These are phyloP conservation scores for Coemansia sp. DNA, from an alignment of 192 early-diverging fungal species.

Conservation along the genomic window DNA sequence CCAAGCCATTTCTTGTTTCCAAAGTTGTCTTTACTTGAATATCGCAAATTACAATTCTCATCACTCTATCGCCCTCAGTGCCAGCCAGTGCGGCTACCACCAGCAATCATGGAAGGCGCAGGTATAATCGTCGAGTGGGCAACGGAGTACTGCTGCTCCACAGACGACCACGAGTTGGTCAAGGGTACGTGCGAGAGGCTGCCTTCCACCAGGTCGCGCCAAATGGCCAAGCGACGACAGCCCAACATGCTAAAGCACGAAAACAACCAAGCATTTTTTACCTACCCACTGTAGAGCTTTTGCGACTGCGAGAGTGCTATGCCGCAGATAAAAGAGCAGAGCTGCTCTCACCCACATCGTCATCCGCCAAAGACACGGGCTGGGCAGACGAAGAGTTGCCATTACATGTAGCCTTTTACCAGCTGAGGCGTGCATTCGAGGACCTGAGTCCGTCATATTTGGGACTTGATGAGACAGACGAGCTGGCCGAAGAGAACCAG, in stretches of 20 bases:
- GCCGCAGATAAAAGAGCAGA: neutral
- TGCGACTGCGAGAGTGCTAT: conserved; percentile 11
- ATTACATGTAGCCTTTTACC: conserved; percentile 17
- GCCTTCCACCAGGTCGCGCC: neutral
- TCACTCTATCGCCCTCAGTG: too few species aligned
- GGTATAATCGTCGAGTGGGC: conserved; percentile 34
- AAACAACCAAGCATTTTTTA: neutral
- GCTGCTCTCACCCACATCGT: neutral
- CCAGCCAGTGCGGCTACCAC: too few species aligned
- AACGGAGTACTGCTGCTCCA: conserved; percentile 28
- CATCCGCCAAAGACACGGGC: neutral
- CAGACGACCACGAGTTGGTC: conserved; percentile 29
- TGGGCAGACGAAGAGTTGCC: conserved; percentile 3
- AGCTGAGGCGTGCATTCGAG: conserved; percentile 7
- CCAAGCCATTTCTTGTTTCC: too few species aligned
- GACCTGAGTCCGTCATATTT: conserved; percentile 22
- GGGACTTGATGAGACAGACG: conserved; percentile 17
- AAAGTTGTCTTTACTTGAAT: too few species aligned
- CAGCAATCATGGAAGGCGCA: neutral
- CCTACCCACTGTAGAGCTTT: conserved; percentile 7
- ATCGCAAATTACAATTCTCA: too few species aligned
- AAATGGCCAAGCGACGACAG: too few species aligned
- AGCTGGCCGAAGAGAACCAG: conserved; percentile 3
- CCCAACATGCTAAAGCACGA: neutral
- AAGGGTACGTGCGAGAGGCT: neutral